A percentile compares a stretch with the other conserved stretches of the same genome.
Conservation (phyloP, 257 asterid species). For the Cynanchum wilfordii region DNA sequence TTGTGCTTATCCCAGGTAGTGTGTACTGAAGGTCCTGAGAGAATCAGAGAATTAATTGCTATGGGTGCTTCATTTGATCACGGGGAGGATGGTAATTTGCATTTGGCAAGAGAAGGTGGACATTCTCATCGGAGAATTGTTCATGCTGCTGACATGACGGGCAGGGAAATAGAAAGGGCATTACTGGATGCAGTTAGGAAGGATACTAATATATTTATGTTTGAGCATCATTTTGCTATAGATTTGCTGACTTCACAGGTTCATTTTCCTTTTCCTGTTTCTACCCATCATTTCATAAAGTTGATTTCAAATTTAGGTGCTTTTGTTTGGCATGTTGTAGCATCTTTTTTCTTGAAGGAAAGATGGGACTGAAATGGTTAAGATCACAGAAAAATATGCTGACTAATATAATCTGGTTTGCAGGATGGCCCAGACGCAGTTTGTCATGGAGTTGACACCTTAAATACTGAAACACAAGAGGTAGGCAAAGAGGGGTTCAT, state of each 20-base stretch:
- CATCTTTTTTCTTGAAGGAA: background rate
- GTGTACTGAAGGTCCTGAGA: conserved; percentile 98
- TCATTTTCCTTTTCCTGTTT: conserved; percentile 5
- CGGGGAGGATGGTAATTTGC: conserved; percentile 97
- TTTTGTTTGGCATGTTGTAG: background rate
- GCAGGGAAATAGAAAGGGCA: conserved; percentile 95
- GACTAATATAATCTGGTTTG: conserved; percentile 25
- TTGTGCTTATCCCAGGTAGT: conserved; percentile 55
- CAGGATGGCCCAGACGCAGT: conserved; percentile 77
- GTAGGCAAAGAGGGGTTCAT: conserved; percentile 30
- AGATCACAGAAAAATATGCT: background rate
- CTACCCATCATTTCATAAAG: background rate
- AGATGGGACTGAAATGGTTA: background rate
- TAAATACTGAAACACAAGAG: conserved; percentile 76
- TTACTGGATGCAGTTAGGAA: conserved; percentile 74
- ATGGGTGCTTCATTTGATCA: conserved; percentile 99
- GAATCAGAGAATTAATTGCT: conserved; percentile 90
- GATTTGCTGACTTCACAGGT: conserved; percentile 94
- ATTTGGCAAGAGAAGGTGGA: conserved; percentile 97
- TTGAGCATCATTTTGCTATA: conserved; percentile 90
- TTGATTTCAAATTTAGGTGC: background rate
- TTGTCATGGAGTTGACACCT: conserved; percentile 86
- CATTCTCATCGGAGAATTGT: conserved; percentile 96
- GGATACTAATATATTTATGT: conserved; percentile 76
- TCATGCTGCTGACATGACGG: conserved; percentile 99